phyloP scores from a whole-genome alignment of 495 filamentous ascomycete genomes.

The Hyaloscypha finlandica region DNA sequence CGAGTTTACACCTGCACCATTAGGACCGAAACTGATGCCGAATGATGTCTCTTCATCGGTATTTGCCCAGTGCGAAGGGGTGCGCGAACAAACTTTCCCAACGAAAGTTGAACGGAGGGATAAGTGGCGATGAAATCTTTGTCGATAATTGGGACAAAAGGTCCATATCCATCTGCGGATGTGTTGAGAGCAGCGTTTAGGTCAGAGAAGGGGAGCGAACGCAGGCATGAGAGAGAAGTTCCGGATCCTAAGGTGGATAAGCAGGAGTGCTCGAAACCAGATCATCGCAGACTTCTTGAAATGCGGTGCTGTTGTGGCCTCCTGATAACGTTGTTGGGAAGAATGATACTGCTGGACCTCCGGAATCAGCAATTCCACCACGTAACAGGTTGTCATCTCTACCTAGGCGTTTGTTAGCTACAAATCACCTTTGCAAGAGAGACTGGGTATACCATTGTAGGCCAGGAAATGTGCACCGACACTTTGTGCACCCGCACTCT shows the following conservation, averaged over 20 bases:
- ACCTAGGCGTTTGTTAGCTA: constrained; percentile 20
- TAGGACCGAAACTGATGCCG: constrained; percentile 30
- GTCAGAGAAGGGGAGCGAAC: constrained; percentile 16
- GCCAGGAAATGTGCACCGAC: constrained; percentile 54
- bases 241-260: constrained; percentile 38
- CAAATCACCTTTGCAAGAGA: constrained; percentile 33
- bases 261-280: constrained; percentile 46
- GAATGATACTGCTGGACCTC: constrained; percentile 42
- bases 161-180: constrained; percentile 35
- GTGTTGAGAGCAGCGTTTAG: constrained; percentile 57
- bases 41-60: constrained; percentile 62
- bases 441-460: constrained; percentile 51
- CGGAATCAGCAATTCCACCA: constrained; percentile 50
- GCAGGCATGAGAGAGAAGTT: constrained; percentile 42
- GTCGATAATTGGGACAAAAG: constrained; percentile 44
- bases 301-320: constrained; percentile 35
- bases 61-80: constrained; percentile 56
- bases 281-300: constrained; percentile 45
- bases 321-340: constrained; percentile 13
- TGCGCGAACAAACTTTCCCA: constrained; percentile 51
- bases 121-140: constrained; percentile 43
- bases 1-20: constrained; percentile 44
- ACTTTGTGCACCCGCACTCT: constrained; percentile 55
- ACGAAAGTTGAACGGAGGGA: constrained; percentile 37
- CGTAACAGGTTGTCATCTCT: constrained; percentile 25